A percentile compares a stretch with the other conserved stretches of the same genome.
These are phyloP conservation scores for Diplodia mutila DNA, from an alignment of 2,329 filamentous ascomycete genomes.

Conservation along the genomic window DNA sequence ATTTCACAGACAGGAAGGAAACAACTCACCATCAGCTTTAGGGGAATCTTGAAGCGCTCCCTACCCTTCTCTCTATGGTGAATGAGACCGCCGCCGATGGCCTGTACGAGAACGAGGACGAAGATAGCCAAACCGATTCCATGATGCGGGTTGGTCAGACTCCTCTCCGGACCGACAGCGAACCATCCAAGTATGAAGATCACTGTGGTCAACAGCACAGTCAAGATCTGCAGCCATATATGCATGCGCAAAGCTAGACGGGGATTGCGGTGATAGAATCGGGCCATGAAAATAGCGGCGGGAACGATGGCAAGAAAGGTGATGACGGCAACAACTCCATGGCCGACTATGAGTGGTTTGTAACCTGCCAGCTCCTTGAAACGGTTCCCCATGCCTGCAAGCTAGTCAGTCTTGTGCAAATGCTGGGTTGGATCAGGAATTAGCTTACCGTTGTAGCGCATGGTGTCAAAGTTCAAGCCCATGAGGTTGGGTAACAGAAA, in stretches of 20 bases:
- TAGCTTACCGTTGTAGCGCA: constrained; percentile 76
- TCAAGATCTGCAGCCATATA: constrained; percentile 73
- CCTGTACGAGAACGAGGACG: constrained; percentile 70
- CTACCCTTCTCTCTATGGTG: constrained; percentile 58
- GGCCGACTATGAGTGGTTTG: constrained; percentile 69
- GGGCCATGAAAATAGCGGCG: constrained; percentile 70
- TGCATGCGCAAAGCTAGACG: constrained; percentile 69
- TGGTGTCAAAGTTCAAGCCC: constrained; percentile 78
- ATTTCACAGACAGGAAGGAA: not conserved
- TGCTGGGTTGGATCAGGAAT: not conserved
- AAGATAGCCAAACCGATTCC: constrained; percentile 82
- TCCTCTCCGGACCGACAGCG: constrained; percentile 73
- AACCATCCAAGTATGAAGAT: constrained; percentile 77
- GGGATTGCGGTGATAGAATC: constrained; percentile 68
- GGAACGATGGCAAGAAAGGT: constrained; percentile 77
- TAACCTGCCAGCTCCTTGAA: constrained; percentile 73
- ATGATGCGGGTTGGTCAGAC: constrained; percentile 80
- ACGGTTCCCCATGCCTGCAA: constrained; percentile 78
- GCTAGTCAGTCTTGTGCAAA: not conserved
- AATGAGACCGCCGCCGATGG: constrained; percentile 69
- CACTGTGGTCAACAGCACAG: constrained; percentile 68
- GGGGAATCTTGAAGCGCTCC: constrained; percentile 57
- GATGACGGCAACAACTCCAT: constrained; percentile 72
- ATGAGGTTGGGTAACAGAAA: constrained; percentile 79
- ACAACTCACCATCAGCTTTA: constrained; percentile 60